Evolutionary conservation across 371 early-diverging fungal species (phyloP).

Genomic region (Mucor mucedo): DNA sequence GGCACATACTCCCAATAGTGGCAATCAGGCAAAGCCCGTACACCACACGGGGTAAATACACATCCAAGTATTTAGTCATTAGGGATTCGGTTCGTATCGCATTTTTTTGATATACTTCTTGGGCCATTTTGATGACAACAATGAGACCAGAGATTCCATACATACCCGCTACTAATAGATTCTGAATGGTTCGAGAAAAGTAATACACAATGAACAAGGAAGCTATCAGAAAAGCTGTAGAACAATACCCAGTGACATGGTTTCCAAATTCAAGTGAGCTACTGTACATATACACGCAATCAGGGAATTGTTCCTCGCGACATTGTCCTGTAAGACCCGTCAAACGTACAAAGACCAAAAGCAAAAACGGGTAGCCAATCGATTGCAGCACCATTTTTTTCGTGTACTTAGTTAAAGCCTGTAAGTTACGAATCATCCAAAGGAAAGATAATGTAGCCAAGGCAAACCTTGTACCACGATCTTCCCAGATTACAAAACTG

Average conservation of each 20-base stretch:
- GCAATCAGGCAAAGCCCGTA: slow-evolving; percentile 21
- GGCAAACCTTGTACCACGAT: slow-evolving; percentile 65
- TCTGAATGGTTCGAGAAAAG: background rate
- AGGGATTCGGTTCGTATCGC: background rate
- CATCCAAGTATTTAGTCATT: slow-evolving; percentile 21
- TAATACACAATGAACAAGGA: background rate
- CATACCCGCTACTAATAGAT: background rate
- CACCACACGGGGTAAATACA: slow-evolving; percentile 41
- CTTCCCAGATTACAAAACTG: slow-evolving; percentile 89
- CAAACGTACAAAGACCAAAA: slow-evolving; percentile 63
- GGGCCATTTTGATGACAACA: slow-evolving; percentile 21
- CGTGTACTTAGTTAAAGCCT: background rate
- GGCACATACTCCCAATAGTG: background rate
- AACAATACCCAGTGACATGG: slow-evolving; percentile 1
- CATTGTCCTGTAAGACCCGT: slow-evolving; percentile 76
- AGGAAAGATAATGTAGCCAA: slow-evolving; percentile 35
- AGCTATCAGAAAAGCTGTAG: background rate
- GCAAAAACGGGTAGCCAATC: slow-evolving; percentile 34
- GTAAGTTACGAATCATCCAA: slow-evolving; percentile 25
- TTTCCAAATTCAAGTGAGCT: slow-evolving; percentile 25
- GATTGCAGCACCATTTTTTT: background rate
- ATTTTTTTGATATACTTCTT: slow-evolving; percentile 26
- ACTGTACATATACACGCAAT: slow-evolving; percentile 59
- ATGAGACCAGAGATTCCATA: slow-evolving; percentile 21
- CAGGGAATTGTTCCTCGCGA: slow-evolving; percentile 85